These are phyloP conservation scores for Anthostomella pinea DNA, from an alignment of 2,329 filamentous ascomycete species.

Conservation along the genomic window DNA sequence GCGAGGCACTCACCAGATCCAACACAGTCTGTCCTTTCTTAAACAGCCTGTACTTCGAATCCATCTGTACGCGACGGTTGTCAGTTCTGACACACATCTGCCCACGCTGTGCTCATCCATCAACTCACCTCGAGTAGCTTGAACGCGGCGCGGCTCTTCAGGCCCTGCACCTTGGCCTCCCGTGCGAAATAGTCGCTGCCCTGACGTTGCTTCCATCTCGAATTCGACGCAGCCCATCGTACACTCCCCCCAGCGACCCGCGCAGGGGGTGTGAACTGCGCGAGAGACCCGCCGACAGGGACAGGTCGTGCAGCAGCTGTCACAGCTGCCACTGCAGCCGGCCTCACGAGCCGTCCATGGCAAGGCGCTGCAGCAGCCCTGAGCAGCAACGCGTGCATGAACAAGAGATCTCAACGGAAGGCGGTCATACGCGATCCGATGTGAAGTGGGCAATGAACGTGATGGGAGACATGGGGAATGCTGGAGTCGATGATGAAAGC, in stretches of 20 bases:
- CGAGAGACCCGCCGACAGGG: too few species aligned
- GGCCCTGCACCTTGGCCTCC: conserved; percentile 71
- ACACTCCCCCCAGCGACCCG: conserved; percentile 1
- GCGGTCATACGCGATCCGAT: conserved; percentile 20
- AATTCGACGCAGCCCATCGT: conserved; percentile 58
- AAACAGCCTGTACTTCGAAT: conserved; percentile 78
- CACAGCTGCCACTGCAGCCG: conserved; percentile 11
- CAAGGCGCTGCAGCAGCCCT: conserved; percentile 22
- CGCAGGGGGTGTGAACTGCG: conserved; percentile 1
- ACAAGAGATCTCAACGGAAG: conserved; percentile 9
- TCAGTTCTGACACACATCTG: too few species aligned
- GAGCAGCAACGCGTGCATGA: conserved; percentile 26
- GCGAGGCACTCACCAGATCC: conserved; percentile 64
- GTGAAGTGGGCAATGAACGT: conserved; percentile 5
- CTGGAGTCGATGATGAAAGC: neutral
- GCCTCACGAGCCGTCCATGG: conserved; percentile 25
- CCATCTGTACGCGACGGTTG: conserved; percentile 56
- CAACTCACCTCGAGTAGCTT: conserved; percentile 76
- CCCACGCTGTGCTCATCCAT: neutral
- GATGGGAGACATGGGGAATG: conserved; percentile 1
- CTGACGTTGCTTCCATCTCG: conserved; percentile 80
- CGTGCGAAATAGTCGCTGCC: conserved; percentile 67
- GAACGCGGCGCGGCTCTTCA: conserved; percentile 90
- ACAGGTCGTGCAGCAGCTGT: too few species aligned
- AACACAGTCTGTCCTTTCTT: conserved; percentile 78